Conservation (phyloP, 1,139 yeast genomes). For the Pichia sp. region DNA sequence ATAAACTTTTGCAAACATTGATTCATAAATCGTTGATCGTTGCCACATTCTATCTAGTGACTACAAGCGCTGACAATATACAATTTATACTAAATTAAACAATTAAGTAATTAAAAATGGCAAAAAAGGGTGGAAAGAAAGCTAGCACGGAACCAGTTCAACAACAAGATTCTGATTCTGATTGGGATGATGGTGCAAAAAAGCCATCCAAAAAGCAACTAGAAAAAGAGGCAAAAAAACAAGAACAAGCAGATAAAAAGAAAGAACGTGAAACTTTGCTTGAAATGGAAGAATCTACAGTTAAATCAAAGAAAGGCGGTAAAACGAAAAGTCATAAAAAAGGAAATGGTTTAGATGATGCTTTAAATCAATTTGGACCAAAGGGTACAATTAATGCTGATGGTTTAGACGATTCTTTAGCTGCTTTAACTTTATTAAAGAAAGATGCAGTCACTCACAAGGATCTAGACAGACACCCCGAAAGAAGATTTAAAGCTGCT, state of each 20-base stretch:
- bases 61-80: no score
- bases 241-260: conserved; percentile 59
- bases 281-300: conserved; percentile 50
- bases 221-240: conserved; percentile 53
- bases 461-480: conserved; percentile 82
- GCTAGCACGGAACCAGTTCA: conserved; percentile 48
- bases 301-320: conserved; percentile 66
- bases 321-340: conserved; percentile 64
- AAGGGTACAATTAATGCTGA: conserved; percentile 52
- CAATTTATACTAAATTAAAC: background rate
- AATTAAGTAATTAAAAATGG: conserved; percentile 18
- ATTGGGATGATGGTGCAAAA: conserved; percentile 73
- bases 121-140: conserved; percentile 51
- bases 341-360: conserved; percentile 53
- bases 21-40: no score
- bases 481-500: conserved; percentile 83
- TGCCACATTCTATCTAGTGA: no score
- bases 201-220: conserved; percentile 66
- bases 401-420: conserved; percentile 74
- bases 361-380: conserved; percentile 25
- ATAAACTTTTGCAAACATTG: no score
- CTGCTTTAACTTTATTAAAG: conserved; percentile 62
- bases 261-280: conserved; percentile 55
- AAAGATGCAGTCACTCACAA: conserved; percentile 50
- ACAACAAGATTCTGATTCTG: conserved; percentile 43